A percentile compares a stretch with the other conserved stretches of the same genome.
phyloP scores from a whole-genome alignment of 352 stramenopile genomes.

The Lagenidium giganteum region DNA sequence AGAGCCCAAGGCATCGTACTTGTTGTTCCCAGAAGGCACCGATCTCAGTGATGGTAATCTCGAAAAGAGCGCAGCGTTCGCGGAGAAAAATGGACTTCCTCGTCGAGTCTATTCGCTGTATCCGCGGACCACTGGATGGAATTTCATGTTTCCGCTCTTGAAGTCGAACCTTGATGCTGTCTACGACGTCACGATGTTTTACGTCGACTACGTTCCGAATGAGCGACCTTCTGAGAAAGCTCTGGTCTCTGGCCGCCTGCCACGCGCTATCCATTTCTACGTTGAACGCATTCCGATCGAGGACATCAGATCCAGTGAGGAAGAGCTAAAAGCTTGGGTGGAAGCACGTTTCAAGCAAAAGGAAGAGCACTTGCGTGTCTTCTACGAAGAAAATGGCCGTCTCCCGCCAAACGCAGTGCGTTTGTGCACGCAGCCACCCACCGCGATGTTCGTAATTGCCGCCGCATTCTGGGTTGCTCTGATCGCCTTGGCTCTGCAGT shows the following conservation, averaged over 20 bases:
- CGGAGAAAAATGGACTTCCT: conserved; percentile 36
- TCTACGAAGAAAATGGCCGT: conserved; percentile 51
- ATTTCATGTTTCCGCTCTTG: conserved; percentile 66
- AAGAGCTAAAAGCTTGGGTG: conserved; percentile 48
- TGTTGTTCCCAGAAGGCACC: conserved; percentile 81
- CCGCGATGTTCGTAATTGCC: conserved; percentile 27
- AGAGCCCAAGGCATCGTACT: conserved; percentile 55
- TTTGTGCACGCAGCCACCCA: conserved; percentile 25
- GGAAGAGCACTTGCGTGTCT: conserved; percentile 51
- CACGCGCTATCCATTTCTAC: conserved; percentile 65
- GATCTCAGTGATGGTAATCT: conserved; percentile 66
- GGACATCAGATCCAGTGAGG: conserved; percentile 29
- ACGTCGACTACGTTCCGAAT: conserved; percentile 52
- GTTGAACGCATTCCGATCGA: conserved; percentile 53
- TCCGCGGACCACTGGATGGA: conserved; percentile 70
- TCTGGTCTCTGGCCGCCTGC: conserved; percentile 51
- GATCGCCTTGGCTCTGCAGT: neutral
- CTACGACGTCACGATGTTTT: conserved; percentile 84
- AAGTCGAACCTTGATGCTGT: conserved; percentile 52
- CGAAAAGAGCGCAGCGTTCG: conserved; percentile 55
- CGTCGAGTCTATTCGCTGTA: conserved; percentile 65
- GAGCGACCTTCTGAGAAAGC: conserved; percentile 66
- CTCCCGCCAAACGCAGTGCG: conserved; percentile 43
- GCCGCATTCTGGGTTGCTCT: conserved; percentile 52
- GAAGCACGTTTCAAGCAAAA: conserved; percentile 64